These are phyloP conservation scores for Alternaria solani DNA, from an alignment of 2,329 filamentous ascomycete genomes.

Conservation along the genomic window DNA sequence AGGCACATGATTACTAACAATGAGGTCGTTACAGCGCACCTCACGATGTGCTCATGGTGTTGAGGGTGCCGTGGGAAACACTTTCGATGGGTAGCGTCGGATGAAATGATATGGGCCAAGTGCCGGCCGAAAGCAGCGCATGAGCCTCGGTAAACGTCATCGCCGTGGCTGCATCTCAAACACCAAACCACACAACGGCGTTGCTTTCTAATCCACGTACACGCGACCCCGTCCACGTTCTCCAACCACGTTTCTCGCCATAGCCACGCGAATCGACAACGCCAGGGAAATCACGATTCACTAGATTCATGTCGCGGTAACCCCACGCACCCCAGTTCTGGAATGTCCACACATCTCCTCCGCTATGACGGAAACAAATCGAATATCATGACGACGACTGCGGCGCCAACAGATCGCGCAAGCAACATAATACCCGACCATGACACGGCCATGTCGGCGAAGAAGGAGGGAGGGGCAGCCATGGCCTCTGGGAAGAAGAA, in stretches of 20 bases:
- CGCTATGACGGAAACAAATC: constrained; percentile 47
- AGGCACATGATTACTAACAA: neutral
- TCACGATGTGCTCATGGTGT: constrained; percentile 1
- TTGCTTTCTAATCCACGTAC: constrained; percentile 18
- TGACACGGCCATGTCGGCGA: constrained; percentile 58
- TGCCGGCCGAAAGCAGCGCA: constrained; percentile 13
- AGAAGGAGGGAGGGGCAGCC: constrained; percentile 13
- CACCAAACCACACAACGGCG: constrained; percentile 15
- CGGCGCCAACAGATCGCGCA: constrained; percentile 32
- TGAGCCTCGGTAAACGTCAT: constrained; percentile 24
- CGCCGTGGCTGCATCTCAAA: constrained; percentile 11
- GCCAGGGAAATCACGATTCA: neutral
- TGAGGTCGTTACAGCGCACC: neutral
- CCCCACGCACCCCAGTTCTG: constrained; percentile 25
- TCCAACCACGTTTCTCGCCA: neutral
- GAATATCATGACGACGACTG: constrained; percentile 46
- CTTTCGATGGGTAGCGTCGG: constrained; percentile 22
- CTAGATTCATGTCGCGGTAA: constrained; percentile 34
- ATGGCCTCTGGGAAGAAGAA: constrained; percentile 40
- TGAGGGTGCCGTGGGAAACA: constrained; percentile 6
- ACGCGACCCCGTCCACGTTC: constrained; percentile 3
- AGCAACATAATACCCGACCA: constrained; percentile 54
- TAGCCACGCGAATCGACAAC: neutral
- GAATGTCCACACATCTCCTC: constrained; percentile 51
- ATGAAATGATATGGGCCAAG: neutral